Evolutionary conservation across 108 stramenopile genomes (phyloP).

Genomic region (Cylindrotheca fusiformis): DNA sequence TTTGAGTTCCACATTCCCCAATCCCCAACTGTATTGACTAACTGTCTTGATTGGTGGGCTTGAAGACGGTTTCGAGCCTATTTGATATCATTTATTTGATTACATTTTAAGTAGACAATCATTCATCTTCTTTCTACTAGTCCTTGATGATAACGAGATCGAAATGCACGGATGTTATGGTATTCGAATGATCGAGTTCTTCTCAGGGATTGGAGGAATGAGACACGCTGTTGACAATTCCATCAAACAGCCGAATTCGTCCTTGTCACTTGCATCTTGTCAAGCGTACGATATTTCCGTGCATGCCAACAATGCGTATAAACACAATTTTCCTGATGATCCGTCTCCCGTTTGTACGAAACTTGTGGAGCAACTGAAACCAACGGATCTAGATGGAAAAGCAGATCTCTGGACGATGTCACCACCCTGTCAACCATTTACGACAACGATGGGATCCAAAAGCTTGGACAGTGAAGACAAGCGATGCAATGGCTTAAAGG

Average conservation of each 20-base stretch:
- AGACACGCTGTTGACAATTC: constrained; percentile 37
- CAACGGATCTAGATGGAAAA: constrained; percentile 6
- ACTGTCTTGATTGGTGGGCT: too few relatives aligned
- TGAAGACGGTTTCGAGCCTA: too few relatives aligned
- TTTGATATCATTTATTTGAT: too few relatives aligned
- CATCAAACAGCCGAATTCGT: neutral
- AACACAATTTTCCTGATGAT: constrained; percentile 34
- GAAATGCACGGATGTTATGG: neutral
- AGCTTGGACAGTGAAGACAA: constrained; percentile 40
- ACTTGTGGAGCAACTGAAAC: constrained; percentile 48
- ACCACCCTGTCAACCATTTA: constrained; percentile 61
- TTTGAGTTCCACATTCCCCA: too few relatives aligned
- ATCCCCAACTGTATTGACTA: too few relatives aligned
- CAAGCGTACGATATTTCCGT: constrained; percentile 50
- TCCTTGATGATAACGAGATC: too few relatives aligned
- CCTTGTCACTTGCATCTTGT: constrained; percentile 4
- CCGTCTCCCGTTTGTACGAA: constrained; percentile 37
- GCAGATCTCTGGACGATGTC: constrained; percentile 48
- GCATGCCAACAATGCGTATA: constrained; percentile 40
- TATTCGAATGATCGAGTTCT: constrained; percentile 43
- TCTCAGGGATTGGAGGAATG: constrained; percentile 53
- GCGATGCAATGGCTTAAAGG: constrained; percentile 35
- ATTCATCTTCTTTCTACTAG: too few relatives aligned
- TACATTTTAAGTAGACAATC: too few relatives aligned
- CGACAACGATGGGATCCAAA: constrained; percentile 34